These are phyloP conservation scores for Apiospora hydei DNA, from an alignment of 2,329 filamentous ascomycete species.

Conservation along the genomic window DNA sequence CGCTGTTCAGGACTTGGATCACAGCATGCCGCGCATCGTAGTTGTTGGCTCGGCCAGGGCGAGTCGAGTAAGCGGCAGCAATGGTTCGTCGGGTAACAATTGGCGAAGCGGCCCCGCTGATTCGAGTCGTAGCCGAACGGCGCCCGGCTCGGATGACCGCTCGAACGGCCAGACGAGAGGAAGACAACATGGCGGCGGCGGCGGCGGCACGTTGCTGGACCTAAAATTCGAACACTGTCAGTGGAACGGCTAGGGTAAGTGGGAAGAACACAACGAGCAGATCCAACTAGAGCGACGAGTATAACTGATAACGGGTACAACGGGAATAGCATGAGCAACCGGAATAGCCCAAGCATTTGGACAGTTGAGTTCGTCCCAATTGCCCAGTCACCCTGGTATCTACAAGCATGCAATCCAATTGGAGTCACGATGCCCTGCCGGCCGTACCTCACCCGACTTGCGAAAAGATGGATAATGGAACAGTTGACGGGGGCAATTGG, in stretches of 20 bases:
- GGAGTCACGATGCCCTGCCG: background rate
- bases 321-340: background rate
- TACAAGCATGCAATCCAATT: background rate
- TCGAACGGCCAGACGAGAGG: slow-evolving; percentile 38
- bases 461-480: background rate
- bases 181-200: slow-evolving; percentile 6
- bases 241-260: background rate
- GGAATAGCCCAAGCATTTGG: background rate
- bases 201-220: background rate
- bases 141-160: slow-evolving; percentile 41
- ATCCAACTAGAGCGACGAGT: background rate
- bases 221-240: background rate
- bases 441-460: background rate
- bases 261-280: background rate
- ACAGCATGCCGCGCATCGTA: slow-evolving; percentile 79
- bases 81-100: slow-evolving; percentile 7
- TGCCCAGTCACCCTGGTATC: background rate
- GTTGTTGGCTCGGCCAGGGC: slow-evolving; percentile 41
- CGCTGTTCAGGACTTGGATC: slow-evolving; percentile 90
- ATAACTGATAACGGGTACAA: background rate
- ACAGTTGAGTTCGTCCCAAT: background rate
- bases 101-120: slow-evolving; percentile 3
- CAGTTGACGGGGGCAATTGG: slow-evolving; percentile 9
- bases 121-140: slow-evolving; percentile 37
- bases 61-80: slow-evolving; percentile 21